Evolutionary conservation across 306 rosid genomes (phyloP), one percentile per base, ranked within the genome.

Genomic region (Hippophae rhamnoides): DNA sequence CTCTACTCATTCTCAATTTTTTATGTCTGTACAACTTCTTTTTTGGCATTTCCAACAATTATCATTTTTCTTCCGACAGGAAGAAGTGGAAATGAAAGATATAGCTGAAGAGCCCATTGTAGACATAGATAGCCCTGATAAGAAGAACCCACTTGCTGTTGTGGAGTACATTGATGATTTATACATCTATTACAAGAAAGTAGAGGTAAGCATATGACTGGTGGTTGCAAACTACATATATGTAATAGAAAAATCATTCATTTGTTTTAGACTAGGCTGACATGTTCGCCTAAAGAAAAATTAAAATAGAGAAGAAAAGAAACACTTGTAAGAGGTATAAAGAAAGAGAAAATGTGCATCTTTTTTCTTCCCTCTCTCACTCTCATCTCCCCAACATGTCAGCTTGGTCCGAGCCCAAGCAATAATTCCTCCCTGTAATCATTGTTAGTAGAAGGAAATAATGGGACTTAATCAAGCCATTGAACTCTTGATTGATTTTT

Each of bases 51-150:
- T 31, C 38, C 3, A 2, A 31, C 54, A 51, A 10, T 45, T 6
- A 52, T 57, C 52, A n/a, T 40, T 54, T 31, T 47, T 13, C 23
- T 44, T 62, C 8, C 10, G 41, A 27, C 72, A 78, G 84, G 79
- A 81, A 41, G 83, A 81, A 58, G 48, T 73, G 46, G 82, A 78
- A 69, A 78, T 78, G 81, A 75, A 82, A 64, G 78, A 82, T 18
- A 41, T 67, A 50, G 54, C 62, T 8, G 79, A 78, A 26, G 84
- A 82, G 13, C 61, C 65, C 0, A 63, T 75, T 11, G 41, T 66
- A 49, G 81, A 82, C 68, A 82, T 82, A 7, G 84, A 82, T 71
- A 54, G 58, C 63, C 8, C 68, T 10, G 65, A 77, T 45, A 52
- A 43, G 47, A 69, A 58, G 68, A 71, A 82, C 53, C 57, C 56